phyloP scores from a whole-genome alignment of 768 basidiomycete species.

The Kwoniella heveanensis region DNA sequence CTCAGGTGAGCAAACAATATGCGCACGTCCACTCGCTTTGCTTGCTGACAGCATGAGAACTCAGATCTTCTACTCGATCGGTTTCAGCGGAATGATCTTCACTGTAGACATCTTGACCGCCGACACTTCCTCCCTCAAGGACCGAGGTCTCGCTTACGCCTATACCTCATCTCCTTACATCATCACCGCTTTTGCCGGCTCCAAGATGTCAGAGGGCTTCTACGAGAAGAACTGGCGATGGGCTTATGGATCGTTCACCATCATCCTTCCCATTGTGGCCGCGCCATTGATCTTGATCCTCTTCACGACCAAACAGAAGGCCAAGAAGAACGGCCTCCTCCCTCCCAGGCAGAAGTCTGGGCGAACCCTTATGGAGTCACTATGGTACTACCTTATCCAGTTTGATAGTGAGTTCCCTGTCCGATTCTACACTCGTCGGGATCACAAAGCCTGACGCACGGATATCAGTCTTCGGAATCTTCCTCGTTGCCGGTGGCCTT shows the following conservation, averaged over 20 bases:
- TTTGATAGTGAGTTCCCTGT: conserved; percentile 39
- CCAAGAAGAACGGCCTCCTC: conserved; percentile 25
- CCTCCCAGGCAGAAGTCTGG: background rate
- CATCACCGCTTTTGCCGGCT: conserved; percentile 53
- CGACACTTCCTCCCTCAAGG: conserved; percentile 46
- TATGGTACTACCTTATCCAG: conserved; percentile 38
- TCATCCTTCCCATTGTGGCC: conserved; percentile 38
- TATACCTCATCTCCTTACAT: conserved; percentile 48
- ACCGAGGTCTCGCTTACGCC: conserved; percentile 49
- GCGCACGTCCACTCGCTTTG: too few species aligned
- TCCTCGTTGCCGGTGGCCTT: conserved; percentile 47
- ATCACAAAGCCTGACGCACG: too few species aligned
- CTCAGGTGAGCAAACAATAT: conserved; percentile 42
- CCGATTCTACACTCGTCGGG: too few species aligned
- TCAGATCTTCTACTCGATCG: conserved; percentile 39
- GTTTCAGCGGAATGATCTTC: conserved; percentile 43
- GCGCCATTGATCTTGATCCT: conserved; percentile 19
- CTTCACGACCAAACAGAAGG: conserved; percentile 30
- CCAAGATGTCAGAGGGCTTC: conserved; percentile 39
- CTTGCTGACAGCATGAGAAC: too few species aligned
- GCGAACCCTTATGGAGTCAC: conserved; percentile 8
- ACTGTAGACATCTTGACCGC: conserved; percentile 52
- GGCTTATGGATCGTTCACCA: conserved; percentile 37
- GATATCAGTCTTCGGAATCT: conserved; percentile 43
- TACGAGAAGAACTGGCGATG: conserved; percentile 42